phyloP scores from a whole-genome alignment of 177 flowering plant species.

The Vitis hybrid region DNA sequence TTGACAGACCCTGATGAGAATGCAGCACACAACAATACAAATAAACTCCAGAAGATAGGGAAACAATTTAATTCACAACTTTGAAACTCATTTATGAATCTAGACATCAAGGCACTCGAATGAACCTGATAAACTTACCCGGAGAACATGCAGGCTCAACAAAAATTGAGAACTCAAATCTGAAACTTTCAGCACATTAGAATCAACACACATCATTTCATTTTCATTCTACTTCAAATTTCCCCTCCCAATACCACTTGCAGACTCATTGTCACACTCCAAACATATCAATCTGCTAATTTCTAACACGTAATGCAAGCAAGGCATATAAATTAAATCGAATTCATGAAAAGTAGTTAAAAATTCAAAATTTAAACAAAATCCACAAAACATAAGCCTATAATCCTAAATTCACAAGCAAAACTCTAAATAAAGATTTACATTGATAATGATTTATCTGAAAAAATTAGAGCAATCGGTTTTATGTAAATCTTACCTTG shows the following conservation, averaged over 20 bases:
- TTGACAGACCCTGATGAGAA: slow-evolving; percentile 4
- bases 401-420: background rate
- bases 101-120: background rate
- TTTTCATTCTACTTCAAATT: too few species aligned
- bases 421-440: background rate
- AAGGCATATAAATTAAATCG: too few species aligned
- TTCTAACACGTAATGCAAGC: too few species aligned
- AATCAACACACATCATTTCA: too few species aligned
- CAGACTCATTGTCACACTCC: too few species aligned
- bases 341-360: slow-evolving; percentile 5
- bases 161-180: too few species aligned
- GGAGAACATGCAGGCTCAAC: slow-evolving; percentile 18
- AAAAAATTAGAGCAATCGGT: too few species aligned
- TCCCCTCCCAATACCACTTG: too few species aligned
- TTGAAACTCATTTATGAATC: background rate
- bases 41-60: background rate
- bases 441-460: too few species aligned
- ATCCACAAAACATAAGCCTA: slow-evolving; percentile 1
- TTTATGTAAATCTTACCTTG: too few species aligned
- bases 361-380: background rate
- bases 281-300: too few species aligned
- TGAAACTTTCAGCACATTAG: too few species aligned
- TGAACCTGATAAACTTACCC: slow-evolving; percentile 22
- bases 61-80: background rate
- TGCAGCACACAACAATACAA: background rate